These are phyloP conservation scores for Daldinia eschscholtzii DNA, from an alignment of 2,329 filamentous ascomycete species.

Conservation along the genomic window DNA sequence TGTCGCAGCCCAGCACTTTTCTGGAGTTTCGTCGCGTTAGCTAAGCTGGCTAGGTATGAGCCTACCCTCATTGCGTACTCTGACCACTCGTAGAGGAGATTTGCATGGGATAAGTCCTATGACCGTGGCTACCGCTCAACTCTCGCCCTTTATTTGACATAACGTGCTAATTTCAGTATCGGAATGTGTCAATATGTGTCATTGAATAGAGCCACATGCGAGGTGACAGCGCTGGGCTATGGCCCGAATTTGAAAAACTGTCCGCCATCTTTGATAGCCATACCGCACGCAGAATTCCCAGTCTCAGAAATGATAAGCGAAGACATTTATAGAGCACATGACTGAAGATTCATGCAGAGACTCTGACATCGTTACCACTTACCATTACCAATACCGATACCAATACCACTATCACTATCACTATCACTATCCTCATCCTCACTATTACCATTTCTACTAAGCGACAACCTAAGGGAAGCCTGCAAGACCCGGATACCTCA, in stretches of 20 bases:
- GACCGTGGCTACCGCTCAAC: slow-evolving; percentile 8
- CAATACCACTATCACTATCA: neutral
- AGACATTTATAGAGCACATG: slow-evolving; percentile 24
- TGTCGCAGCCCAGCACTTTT: slow-evolving; percentile 35
- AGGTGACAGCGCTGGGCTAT: neutral
- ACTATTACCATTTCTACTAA: neutral
- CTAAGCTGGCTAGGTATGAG: slow-evolving; percentile 9
- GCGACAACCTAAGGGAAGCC: neutral
- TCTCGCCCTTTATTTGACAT: slow-evolving; percentile 17
- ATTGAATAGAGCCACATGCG: slow-evolving; percentile 5
- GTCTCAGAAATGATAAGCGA: slow-evolving; percentile 24
- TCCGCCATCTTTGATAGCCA: neutral
- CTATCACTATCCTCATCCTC: neutral
- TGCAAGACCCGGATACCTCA: neutral
- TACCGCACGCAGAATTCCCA: slow-evolving; percentile 16
- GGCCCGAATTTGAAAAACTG: neutral
- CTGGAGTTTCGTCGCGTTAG: slow-evolving; percentile 29
- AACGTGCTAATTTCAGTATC: slow-evolving; percentile 2
- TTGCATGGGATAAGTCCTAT: slow-evolving; percentile 12
- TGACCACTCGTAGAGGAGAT: slow-evolving; percentile 31
- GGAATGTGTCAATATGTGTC: slow-evolving; percentile 9
- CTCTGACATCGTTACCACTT: slow-evolving; percentile 4
- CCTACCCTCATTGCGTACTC: slow-evolving; percentile 29
- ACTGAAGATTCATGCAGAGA: slow-evolving; percentile 10
- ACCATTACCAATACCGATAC: neutral